Conservation (phyloP, 192 early-diverging fungal genomes). For the Podila clonocystis region DNA sequence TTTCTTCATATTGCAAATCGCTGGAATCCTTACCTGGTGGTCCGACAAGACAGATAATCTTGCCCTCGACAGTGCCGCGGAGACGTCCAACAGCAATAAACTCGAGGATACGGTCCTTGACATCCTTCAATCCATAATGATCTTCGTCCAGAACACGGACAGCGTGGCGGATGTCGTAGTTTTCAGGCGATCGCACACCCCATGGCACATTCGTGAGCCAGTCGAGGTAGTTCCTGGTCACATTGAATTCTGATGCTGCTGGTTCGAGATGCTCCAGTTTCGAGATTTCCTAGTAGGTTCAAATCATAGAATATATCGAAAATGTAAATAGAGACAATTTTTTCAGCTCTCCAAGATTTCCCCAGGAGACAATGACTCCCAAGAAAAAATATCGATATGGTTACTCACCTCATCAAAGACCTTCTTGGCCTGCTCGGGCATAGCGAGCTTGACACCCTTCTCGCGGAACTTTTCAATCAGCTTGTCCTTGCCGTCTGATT, state of each 20-base stretch:
- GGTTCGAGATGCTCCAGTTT: constrained; percentile 95
- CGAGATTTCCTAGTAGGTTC: constrained; percentile 77
- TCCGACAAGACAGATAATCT: constrained; percentile 97
- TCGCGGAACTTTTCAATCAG: constrained; percentile 94
- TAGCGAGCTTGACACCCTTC: constrained; percentile 81
- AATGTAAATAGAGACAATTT: neutral
- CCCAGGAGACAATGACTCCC: too few species aligned
- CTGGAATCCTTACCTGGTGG: constrained; percentile 76
- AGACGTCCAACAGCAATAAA: constrained; percentile 99
- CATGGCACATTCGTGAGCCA: constrained; percentile 99
- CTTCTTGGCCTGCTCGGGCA: constrained; percentile 92
- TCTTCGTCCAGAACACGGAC: constrained; percentile 94
- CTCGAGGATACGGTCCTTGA: constrained; percentile 98
- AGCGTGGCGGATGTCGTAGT: constrained; percentile 92
- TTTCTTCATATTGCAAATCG: neutral
- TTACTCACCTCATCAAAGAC: constrained; percentile 89
- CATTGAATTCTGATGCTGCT: constrained; percentile 97
- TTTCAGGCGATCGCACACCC: constrained; percentile 91
- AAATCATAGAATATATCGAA: neutral
- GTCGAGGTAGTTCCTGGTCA: constrained; percentile 98
- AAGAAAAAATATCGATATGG: neutral
- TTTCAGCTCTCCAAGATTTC: too few species aligned
- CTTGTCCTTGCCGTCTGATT: constrained; percentile 98
- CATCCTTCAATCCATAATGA: constrained; percentile 99
- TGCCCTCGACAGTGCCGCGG: constrained; percentile 96